A percentile compares a stretch with the other conserved stretches of the same genome.
phyloP scores from a whole-genome alignment of 1,139 yeast genomes.

The Meyerozyma athensensis region DNA sequence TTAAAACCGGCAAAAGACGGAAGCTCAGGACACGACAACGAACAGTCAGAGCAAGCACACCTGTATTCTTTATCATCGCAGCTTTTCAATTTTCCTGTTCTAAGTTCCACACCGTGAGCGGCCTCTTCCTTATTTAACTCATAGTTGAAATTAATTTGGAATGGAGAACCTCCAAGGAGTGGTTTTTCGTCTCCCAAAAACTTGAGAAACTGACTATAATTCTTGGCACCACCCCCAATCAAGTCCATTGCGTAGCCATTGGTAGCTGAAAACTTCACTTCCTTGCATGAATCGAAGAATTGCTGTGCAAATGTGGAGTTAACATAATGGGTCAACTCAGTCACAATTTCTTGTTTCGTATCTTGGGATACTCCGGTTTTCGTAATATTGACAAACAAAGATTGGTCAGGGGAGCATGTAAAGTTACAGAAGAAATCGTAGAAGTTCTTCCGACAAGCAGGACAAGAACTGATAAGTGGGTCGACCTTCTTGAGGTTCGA shows the following conservation, averaged over 20 bases:
- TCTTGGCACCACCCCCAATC: conserved; percentile 91
- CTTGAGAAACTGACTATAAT: conserved; percentile 67
- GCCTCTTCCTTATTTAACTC: conserved; percentile 20
- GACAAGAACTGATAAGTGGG: conserved; percentile 82
- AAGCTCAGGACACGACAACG: conserved; percentile 68
- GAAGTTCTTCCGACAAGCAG: conserved; percentile 88
- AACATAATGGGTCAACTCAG: conserved; percentile 64
- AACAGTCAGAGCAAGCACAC: conserved; percentile 93
- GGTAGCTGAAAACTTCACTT: conserved; percentile 88
- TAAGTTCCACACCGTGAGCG: conserved; percentile 18
- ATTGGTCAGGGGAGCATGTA: conserved; percentile 86
- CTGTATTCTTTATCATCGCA: conserved; percentile 65
- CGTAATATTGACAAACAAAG: conserved; percentile 66
- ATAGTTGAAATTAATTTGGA: conserved; percentile 79
- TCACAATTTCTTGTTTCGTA: conserved; percentile 56
- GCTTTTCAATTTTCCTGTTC: conserved; percentile 32
- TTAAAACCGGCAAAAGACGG: conserved; percentile 36
- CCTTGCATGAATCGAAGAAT: conserved; percentile 81
- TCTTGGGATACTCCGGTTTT: conserved; percentile 47
- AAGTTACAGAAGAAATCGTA: conserved; percentile 81
- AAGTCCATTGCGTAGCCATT: conserved; percentile 96
- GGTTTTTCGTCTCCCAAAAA: conserved; percentile 95
- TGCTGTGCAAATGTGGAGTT: conserved; percentile 54
- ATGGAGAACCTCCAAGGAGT: conserved; percentile 88
- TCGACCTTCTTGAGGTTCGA: conserved; percentile 68